Evolutionary conservation across 148 eudicot species (phyloP).

Genomic region (Rhododendron kiyosumense): DNA sequence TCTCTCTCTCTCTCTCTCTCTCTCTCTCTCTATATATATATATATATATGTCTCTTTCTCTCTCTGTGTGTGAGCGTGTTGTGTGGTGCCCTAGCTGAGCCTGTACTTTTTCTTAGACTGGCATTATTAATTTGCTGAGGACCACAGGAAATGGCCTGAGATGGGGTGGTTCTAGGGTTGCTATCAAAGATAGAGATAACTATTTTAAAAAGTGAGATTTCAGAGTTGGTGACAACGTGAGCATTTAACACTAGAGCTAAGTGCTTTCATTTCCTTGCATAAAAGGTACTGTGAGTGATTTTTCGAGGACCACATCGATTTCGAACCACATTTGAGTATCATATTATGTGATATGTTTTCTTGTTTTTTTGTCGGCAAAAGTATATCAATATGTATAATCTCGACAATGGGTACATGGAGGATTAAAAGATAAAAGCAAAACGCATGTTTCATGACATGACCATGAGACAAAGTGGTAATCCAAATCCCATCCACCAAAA

Average conservation of each 20-base stretch:
- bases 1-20: slow-evolving; percentile 7
- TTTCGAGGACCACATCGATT: not conserved
- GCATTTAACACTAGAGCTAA: not conserved
- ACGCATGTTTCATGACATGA: not conserved
- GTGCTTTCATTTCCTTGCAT: slow-evolving; percentile 10
- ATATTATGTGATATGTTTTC: too few relatives aligned
- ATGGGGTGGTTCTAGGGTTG: slow-evolving; percentile 14
- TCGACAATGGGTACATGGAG: not conserved
- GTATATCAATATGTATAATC: too few relatives aligned
- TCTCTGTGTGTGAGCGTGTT: not conserved
- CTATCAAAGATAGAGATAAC: slow-evolving; percentile 9
- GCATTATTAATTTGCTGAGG: not conserved
- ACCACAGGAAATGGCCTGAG: slow-evolving; percentile 14
- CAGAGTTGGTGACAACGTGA: slow-evolving; percentile 4
- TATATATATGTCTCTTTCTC: not conserved
- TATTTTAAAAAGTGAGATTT: not conserved
- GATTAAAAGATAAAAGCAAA: not conserved
- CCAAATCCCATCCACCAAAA: not conserved
- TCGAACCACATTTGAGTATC: not conserved
- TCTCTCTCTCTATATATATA: not conserved
- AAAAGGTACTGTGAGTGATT: not conserved
- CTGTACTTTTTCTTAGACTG: not conserved
- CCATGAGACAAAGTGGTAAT: not conserved
- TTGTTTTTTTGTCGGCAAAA: too few relatives aligned
- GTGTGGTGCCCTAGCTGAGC: not conserved